Base-by-base conservation (phyloP, 1,284 basidiomycete species). In the Ceratobasidium papillatum region DNA sequence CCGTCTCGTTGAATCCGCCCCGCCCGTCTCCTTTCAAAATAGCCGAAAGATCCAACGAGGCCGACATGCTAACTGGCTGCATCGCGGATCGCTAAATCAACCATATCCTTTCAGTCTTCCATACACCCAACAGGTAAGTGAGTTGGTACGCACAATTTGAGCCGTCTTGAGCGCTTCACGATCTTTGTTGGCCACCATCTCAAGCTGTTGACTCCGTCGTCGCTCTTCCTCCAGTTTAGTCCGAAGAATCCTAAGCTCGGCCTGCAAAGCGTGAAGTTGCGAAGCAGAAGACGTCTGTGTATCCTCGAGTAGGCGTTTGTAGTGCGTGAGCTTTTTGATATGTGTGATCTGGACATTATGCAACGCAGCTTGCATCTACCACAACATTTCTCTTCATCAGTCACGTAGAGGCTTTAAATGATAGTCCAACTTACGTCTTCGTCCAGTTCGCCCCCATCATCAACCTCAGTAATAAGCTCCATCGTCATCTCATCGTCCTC, bases 241-340 rank as follows among this genome's bases (percentile, higher is more conserved):
- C 14, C 88, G 86, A 17, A 91, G 81, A 49, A 90, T 80, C 59
- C 87, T 82, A 4, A 92, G 83, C 79, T 94, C 91, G 1, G 91
- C 91, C 80, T 93, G 92, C 1, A 94, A 82, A 0, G 92, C 92
- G 78, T 93, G 92, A 1, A 93, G 84, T 78, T 94, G 92, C 0
- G 91, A 89, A 0, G 92, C 91, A 1, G 90, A 86, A 8, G 89
- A 88, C 0, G 90, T 88, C 78, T 94, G 92, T 0, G 91, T 86
- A 32, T 62, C 90, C 78, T 93, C 91, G 11, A 94, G 85, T 0
- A 94, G 85, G 1, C 92, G 87, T 78, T 90, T 92, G 81, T 91
- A 90, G 76, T 90, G 88, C n/a, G 88, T 85, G 27, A 92, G 85
- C 78, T 90, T 90, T 68, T 85, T 84, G 9, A 87, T 84, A 79